phyloP scores from a whole-genome alignment of 2,329 filamentous ascomycete species.

The Teratosphaeria gauchensis region DNA sequence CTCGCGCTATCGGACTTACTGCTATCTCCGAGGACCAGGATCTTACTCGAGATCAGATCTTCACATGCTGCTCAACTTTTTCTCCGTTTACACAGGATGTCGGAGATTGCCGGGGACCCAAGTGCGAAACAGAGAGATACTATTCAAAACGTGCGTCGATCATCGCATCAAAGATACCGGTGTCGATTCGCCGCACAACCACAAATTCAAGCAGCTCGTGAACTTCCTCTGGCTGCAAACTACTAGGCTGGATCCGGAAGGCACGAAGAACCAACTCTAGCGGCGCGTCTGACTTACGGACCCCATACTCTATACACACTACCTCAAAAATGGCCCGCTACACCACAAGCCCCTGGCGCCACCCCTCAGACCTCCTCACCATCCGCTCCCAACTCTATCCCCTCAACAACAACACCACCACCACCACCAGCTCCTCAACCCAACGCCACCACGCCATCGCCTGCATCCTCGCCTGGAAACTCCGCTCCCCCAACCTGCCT shows the following conservation, averaged over 20 bases:
- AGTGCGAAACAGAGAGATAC: too few species aligned
- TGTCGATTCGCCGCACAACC: too few species aligned
- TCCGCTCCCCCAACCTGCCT: slow-evolving; percentile 58
- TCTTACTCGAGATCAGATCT: neutral
- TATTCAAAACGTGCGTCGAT: too few species aligned
- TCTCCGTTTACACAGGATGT: too few species aligned
- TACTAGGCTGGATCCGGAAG: neutral
- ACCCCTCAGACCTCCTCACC: slow-evolving; percentile 53
- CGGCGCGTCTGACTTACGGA: too few species aligned
- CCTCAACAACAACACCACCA: slow-evolving; percentile 10
- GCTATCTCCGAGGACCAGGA: neutral
- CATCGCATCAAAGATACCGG: too few species aligned
- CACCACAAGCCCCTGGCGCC: slow-evolving; percentile 64
- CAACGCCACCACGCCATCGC: slow-evolving; percentile 28
- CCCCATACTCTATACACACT: too few species aligned
- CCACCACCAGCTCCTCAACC: slow-evolving; percentile 6
- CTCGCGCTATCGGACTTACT: neutral
- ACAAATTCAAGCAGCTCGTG: neutral
- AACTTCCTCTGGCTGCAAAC: neutral
- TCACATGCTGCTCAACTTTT: neutral
- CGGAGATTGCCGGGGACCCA: too few species aligned
- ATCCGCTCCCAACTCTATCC: slow-evolving; percentile 59
- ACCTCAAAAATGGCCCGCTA: slow-evolving; percentile 54
- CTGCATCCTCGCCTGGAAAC: slow-evolving; percentile 48
- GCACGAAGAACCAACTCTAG: too few species aligned